Percentiles rank a stretch among this genome's conserved stretches.
These are phyloP conservation scores for Dalbergia oliveri DNA, from an alignment of 306 rosid genomes.

Conservation along the genomic window DNA sequence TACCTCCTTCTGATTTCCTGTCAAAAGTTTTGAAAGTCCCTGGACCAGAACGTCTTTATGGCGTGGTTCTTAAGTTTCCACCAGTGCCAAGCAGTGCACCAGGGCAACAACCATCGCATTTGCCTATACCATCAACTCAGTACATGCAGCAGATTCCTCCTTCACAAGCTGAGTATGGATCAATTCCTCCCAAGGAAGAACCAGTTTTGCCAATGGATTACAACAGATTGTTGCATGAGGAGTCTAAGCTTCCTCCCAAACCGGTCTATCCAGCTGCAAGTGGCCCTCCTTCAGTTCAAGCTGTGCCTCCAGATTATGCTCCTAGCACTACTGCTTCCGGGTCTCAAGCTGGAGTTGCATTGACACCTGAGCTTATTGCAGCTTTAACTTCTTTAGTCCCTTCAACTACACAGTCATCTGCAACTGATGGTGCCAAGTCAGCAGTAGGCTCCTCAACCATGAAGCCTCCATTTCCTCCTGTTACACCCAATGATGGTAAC, in stretches of 20 bases:
- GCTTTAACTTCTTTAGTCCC: constrained; percentile 84
- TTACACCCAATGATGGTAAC: constrained; percentile 56
- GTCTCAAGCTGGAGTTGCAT: constrained; percentile 80
- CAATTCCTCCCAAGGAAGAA: constrained; percentile 69
- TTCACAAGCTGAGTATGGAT: constrained; percentile 65
- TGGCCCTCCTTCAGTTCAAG: constrained; percentile 64
- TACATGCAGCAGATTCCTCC: constrained; percentile 72
- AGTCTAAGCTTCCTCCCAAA: constrained; percentile 67
- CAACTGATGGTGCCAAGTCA: constrained; percentile 62
- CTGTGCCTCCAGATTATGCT: constrained; percentile 66
- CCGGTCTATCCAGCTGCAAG: constrained; percentile 59
- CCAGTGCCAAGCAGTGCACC: constrained; percentile 61
- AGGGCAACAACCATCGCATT: constrained; percentile 61
- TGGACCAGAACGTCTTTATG: constrained; percentile 97
- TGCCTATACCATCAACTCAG: constrained; percentile 68
- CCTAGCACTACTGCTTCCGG: constrained; percentile 54
- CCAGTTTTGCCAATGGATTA: constrained; percentile 66
- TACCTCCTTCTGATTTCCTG: constrained; percentile 97
- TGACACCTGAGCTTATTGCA: constrained; percentile 98
- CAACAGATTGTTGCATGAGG: constrained; percentile 70
- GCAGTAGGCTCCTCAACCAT: constrained; percentile 57
- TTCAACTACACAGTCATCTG: constrained; percentile 68
- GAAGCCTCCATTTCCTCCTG: constrained; percentile 68
- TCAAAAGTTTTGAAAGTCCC: constrained; percentile 82
- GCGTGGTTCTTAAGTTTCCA: constrained; percentile 96